Conservation (phyloP, 805 yeast species). For the Teunomyces atbi region DNA sequence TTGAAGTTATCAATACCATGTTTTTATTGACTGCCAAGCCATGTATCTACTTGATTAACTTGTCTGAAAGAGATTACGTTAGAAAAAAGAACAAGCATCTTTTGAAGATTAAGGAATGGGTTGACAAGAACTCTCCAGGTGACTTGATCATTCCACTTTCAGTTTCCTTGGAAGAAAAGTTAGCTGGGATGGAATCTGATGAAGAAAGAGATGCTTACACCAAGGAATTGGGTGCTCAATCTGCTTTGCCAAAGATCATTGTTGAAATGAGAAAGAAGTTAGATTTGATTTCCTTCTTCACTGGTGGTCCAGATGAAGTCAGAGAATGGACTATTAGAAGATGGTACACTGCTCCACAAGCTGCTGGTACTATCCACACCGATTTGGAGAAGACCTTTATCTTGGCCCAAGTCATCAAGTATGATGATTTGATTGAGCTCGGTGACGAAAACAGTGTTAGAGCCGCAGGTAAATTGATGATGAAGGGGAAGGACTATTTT, state of each 20-base stretch:
- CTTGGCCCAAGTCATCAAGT: constrained; percentile 89
- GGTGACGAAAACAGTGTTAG: constrained; percentile 78
- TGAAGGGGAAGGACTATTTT: constrained; percentile 92
- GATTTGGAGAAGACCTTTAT: constrained; percentile 94
- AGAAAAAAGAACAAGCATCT: constrained; percentile 88
- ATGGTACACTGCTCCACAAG: constrained; percentile 95
- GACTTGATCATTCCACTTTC: constrained; percentile 86
- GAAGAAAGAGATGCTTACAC: constrained; percentile 77
- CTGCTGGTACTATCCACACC: constrained; percentile 97
- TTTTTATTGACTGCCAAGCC: constrained; percentile 93
- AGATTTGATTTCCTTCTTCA: constrained; percentile 88
- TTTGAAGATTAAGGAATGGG: constrained; percentile 84
- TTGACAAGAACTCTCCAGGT: constrained; percentile 82
- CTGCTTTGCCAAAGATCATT: constrained; percentile 85
- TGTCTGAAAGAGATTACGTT: constrained; percentile 83
- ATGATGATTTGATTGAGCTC: constrained; percentile 68
- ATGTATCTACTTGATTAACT: constrained; percentile 85
- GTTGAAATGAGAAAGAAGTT: constrained; percentile 83
- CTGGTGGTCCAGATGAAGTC: constrained; percentile 94
- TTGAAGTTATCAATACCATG: constrained; percentile 84
- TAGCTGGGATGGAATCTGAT: constrained; percentile 82
- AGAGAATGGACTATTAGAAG: constrained; percentile 97
- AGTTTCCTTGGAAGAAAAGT: constrained; percentile 87
- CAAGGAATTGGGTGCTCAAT: constrained; percentile 66
- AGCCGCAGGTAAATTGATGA: constrained; percentile 83